Conservation (phyloP, 495 filamentous ascomycete genomes). For the Glarea lozoyensis region DNA sequence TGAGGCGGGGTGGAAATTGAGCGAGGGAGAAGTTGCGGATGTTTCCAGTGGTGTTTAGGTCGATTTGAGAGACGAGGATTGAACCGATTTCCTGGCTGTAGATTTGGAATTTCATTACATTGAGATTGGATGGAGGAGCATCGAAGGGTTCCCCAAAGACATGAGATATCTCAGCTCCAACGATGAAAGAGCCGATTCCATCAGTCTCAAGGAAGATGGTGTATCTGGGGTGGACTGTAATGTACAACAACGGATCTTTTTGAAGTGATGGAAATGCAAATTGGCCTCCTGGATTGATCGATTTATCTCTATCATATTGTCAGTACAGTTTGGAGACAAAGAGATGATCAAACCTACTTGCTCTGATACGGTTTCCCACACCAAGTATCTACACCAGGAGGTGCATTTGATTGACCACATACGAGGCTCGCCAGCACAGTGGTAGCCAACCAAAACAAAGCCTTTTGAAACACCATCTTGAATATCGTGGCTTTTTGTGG, state of each 20-base stretch:
- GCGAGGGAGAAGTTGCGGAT: conserved; percentile 35
- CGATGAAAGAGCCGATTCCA: conserved; percentile 43
- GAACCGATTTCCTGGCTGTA: conserved; percentile 26
- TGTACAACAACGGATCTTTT: conserved; percentile 34
- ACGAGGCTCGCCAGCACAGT: too few relatives aligned
- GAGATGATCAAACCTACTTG: conserved; percentile 7
- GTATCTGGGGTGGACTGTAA: conserved; percentile 50
- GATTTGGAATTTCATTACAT: conserved; percentile 14
- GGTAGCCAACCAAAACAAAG: too few relatives aligned
- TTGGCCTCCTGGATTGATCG: conserved; percentile 17
- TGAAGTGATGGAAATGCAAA: conserved; percentile 13
- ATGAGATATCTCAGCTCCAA: conserved; percentile 46
- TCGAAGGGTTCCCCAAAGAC: conserved; percentile 13
- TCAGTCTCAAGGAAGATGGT: conserved; percentile 53
- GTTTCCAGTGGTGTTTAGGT: conserved; percentile 37
- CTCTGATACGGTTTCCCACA: conserved; percentile 19
- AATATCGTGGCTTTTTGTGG: too few relatives aligned
- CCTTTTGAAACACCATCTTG: too few relatives aligned
- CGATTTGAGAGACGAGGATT: conserved; percentile 28
- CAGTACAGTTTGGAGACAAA: background rate
- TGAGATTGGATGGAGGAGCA: conserved; percentile 21
- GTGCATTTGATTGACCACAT: conserved; percentile 14
- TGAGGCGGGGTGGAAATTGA: conserved; percentile 32
- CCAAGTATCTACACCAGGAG: conserved; percentile 11
- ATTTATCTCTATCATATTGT: conserved; percentile 1